Conservation (phyloP, 73 alveolate species). For the Blepharisma japonicum region DNA sequence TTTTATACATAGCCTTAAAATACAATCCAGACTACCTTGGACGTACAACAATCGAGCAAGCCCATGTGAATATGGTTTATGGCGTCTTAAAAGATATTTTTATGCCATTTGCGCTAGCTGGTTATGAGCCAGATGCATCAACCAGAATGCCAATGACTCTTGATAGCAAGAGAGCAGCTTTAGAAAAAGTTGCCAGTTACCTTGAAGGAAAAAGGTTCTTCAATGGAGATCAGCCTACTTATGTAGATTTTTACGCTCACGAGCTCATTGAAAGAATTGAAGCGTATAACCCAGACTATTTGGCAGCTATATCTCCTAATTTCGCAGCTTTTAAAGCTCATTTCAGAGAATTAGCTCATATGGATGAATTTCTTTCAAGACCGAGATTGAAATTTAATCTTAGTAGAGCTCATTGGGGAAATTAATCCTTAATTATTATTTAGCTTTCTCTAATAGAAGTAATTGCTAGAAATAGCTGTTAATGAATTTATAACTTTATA, state of each 20-base stretch:
- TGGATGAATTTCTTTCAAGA: too few relatives aligned
- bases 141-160: constrained; percentile 30
- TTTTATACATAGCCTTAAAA: constrained; percentile 38
- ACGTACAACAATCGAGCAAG: constrained; percentile 23
- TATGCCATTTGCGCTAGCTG: not conserved
- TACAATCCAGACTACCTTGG: constrained; percentile 31
- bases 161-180: not conserved
- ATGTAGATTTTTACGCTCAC: constrained; percentile 27
- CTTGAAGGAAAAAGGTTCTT: constrained; percentile 30
- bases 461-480: too few relatives aligned
- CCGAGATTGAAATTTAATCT: too few relatives aligned
- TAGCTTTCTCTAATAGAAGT: too few relatives aligned
- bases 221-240: constrained; percentile 32
- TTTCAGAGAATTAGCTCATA: too few relatives aligned
- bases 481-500: too few relatives aligned
- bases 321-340: too few relatives aligned
- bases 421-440: too few relatives aligned
- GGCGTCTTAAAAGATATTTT: constrained; percentile 38
- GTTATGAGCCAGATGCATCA: constrained; percentile 11
- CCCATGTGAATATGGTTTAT: not conserved
- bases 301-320: too few relatives aligned
- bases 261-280: constrained; percentile 35
- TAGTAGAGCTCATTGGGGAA: too few relatives aligned
- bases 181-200: constrained; percentile 21
- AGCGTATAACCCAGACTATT: not conserved